phyloP scores from a whole-genome alignment of 768 basidiomycete genomes.

The Termitomyces sp. region DNA sequence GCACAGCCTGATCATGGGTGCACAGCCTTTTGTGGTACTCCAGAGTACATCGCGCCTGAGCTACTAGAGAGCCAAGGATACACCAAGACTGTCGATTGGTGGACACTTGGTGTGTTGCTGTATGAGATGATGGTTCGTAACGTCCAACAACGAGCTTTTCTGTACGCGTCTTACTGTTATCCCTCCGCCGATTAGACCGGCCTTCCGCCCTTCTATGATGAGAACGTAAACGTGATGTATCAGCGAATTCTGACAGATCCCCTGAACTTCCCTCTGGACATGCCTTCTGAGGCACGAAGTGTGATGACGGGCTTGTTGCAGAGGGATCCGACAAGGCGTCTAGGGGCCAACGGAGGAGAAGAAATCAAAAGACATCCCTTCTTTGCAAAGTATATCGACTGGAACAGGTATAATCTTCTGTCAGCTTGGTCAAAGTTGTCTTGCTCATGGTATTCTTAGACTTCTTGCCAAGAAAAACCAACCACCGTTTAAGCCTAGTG shows the following conservation, averaged over 20 bases:
- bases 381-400: slow-evolving; percentile 92
- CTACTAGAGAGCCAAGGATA: slow-evolving; percentile 95
- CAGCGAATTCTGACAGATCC: slow-evolving; percentile 93
- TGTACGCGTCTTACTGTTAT: background rate
- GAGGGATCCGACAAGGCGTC: slow-evolving; percentile 78
- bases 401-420: slow-evolving; percentile 54
- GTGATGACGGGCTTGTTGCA: slow-evolving; percentile 87
- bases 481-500: slow-evolving; percentile 96
- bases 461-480: slow-evolving; percentile 93
- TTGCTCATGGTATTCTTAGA: slow-evolving; percentile 25
- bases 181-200: slow-evolving; percentile 56
- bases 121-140: slow-evolving; percentile 91
- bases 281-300: slow-evolving; percentile 81
- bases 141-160: slow-evolving; percentile 1
- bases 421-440: background rate
- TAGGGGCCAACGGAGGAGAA: slow-evolving; percentile 92
- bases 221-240: slow-evolving; percentile 98
- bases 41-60: slow-evolving; percentile 98
- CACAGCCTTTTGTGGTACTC: slow-evolving; percentile 94
- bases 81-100: slow-evolving; percentile 98
- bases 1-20: slow-evolving; percentile 6
- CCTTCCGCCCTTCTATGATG: slow-evolving; percentile 97
- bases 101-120: slow-evolving; percentile 93
- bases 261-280: slow-evolving; percentile 85
- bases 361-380: slow-evolving; percentile 96